A percentile compares a stretch with the other conserved stretches of the same genome.
Evolutionary conservation across 768 basidiomycete genomes (phyloP).

Genomic region (Pisolithus albus): DNA sequence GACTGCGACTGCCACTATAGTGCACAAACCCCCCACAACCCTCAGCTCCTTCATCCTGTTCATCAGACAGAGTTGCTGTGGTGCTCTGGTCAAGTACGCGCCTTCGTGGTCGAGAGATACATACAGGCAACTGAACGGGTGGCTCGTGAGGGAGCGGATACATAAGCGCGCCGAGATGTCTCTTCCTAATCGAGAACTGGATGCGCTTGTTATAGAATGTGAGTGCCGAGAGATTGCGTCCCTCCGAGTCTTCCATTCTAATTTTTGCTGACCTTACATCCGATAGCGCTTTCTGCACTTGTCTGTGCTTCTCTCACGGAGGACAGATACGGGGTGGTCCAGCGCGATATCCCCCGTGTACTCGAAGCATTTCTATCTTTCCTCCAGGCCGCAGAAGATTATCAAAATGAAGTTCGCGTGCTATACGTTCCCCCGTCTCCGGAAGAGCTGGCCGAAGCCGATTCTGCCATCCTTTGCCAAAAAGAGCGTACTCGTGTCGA

Average conservation of each 20-base stretch:
- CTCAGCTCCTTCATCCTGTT: constrained; percentile 1
- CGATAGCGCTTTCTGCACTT: constrained; percentile 57
- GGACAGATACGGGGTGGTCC: constrained; percentile 78
- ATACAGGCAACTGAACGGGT: constrained; percentile 25
- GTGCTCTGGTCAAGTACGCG: constrained; percentile 14
- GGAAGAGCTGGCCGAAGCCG: constrained; percentile 23
- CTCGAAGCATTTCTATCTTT: constrained; percentile 70
- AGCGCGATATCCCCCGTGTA: constrained; percentile 77
- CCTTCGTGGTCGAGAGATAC: constrained; percentile 28
- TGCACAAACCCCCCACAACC: background rate
- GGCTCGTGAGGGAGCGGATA: constrained; percentile 55
- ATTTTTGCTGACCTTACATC: background rate
- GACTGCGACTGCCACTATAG: background rate
- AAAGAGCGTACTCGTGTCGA: constrained; percentile 40
- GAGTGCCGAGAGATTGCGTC: background rate
- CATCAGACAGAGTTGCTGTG: constrained; percentile 2
- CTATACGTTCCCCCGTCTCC: constrained; percentile 32
- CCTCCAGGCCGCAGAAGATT: constrained; percentile 59
- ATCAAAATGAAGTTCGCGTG: constrained; percentile 46
- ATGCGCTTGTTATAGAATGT: constrained; percentile 61
- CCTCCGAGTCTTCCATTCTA: background rate
- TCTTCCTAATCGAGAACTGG: constrained; percentile 56
- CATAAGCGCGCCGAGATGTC: constrained; percentile 47
- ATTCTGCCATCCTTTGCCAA: constrained; percentile 30
- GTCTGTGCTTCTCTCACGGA: constrained; percentile 69